Evolutionary conservation across 441 rosid genomes (phyloP).

Genomic region (Rhodomyrtus psidioides): DNA sequence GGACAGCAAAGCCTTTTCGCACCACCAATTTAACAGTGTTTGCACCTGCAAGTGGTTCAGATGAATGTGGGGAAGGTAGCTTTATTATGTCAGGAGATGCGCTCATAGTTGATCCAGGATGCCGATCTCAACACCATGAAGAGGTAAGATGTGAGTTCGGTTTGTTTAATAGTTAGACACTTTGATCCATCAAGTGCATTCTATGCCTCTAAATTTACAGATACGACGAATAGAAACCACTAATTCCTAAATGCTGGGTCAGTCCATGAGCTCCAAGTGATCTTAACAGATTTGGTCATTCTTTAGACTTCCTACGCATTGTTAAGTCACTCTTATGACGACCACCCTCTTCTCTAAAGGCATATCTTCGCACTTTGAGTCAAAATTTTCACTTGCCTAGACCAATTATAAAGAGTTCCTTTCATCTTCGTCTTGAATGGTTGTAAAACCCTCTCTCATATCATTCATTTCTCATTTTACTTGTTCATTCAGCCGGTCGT

Average conservation of each 20-base stretch:
- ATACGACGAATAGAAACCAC: neutral
- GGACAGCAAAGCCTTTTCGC: slow-evolving; percentile 59
- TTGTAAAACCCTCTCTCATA: neutral
- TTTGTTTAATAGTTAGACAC: neutral
- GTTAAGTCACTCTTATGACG: neutral
- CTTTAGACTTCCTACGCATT: neutral
- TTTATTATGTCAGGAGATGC: slow-evolving; percentile 63
- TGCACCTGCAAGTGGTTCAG: slow-evolving; percentile 38
- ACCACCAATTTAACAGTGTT: slow-evolving; percentile 74
- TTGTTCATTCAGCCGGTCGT: neutral
- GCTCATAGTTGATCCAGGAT: slow-evolving; percentile 85
- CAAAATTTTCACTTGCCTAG: neutral
- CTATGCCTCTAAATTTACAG: neutral
- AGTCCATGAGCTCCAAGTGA: neutral
- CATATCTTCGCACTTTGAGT: neutral
- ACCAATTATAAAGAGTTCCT: neutral
- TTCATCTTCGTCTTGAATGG: neutral
- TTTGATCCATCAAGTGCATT: neutral
- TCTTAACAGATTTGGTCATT: neutral
- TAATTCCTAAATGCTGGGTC: neutral
- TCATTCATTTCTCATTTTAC: neutral
- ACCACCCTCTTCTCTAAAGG: neutral
- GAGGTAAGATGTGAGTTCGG: slow-evolving; percentile 36
- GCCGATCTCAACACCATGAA: slow-evolving; percentile 34
- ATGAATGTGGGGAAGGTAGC: slow-evolving; percentile 16